These are phyloP conservation scores for Bidens hawaiensis DNA, from an alignment of 140 eudicot genomes.

Conservation along the genomic window DNA sequence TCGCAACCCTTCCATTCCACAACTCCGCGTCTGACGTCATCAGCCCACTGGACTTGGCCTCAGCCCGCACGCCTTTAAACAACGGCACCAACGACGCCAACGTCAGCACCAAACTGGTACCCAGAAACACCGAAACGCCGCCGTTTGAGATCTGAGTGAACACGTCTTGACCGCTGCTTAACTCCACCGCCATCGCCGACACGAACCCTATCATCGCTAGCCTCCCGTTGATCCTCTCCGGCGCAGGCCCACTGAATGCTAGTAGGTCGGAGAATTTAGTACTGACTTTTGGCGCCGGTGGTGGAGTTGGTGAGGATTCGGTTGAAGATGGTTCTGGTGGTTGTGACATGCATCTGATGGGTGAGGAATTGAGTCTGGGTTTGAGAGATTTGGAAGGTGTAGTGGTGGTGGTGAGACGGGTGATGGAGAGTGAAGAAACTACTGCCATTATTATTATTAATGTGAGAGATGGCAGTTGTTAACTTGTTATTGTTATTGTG, in stretches of 20 bases:
- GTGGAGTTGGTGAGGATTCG: slow-evolving; percentile 28
- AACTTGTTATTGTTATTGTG: not conserved
- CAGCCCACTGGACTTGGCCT: slow-evolving; percentile 46
- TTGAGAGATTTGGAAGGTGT: not conserved
- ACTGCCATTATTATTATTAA: slow-evolving; percentile 2
- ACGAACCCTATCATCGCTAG: slow-evolving; percentile 82
- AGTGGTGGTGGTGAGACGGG: not conserved
- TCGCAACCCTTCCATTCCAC: slow-evolving; percentile 80
- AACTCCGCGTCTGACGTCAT: slow-evolving; percentile 79
- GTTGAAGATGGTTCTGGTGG: not conserved
- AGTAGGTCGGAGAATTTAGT: slow-evolving; percentile 51
- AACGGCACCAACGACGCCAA: slow-evolving; percentile 67
- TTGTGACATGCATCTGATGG: slow-evolving; percentile 25
- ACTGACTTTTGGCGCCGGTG: slow-evolving; percentile 36
- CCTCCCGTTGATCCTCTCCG: slow-evolving; percentile 83
- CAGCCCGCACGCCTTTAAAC: slow-evolving; percentile 56
- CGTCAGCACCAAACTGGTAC: slow-evolving; percentile 45
- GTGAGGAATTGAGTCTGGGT: not conserved
- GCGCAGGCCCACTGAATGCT: slow-evolving; percentile 80
- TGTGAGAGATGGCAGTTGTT: not conserved
- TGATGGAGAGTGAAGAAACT: slow-evolving; percentile 29
- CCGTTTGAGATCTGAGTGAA: slow-evolving; percentile 57
- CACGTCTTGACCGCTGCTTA: slow-evolving; percentile 51
- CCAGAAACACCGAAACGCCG: slow-evolving; percentile 49
- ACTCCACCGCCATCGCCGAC: slow-evolving; percentile 63